Evolutionary conservation across 257 asterid genomes (phyloP), one percentile per base, ranked within the genome.

Genomic region (Solanum dulcamara): DNA sequence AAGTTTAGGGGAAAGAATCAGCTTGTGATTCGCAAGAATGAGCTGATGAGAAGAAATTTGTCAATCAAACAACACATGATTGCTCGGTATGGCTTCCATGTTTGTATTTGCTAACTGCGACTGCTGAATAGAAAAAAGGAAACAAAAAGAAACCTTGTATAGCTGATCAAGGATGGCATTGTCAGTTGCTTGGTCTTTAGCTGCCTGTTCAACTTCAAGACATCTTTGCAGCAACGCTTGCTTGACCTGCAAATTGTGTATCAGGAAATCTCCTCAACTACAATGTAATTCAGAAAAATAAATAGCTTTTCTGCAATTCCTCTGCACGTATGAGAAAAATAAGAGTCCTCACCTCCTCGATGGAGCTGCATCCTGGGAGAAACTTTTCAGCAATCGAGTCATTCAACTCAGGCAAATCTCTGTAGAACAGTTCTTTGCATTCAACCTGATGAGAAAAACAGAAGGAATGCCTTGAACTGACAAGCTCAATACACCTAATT

Each of bases 131-230:
- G 3, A 6, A 67, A 17, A 40, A 40, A 81, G 32, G 13, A 22
- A 81, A 79, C 85, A 30, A 42, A 72, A 84, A 72, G 83, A 48
- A 86, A 96, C 99, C 91, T 92, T 92, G 85, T 90, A 93, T 81
- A 95, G 87, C 89, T 91, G 97, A 88, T 95, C 99, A 83, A 96
- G 92, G 86, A 96, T 96, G 44, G 98, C 99, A 89, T 95, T 95
- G 86, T 96, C 99, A 62, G 98, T 91, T 85, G 98, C 98, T 89
- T 95, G 98, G 87, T 96, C 98, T 90, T 93, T 94, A 84, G 99
- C 98, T 38, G 97, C 90, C 91, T 94, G 94, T 88, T 95, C 99
- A 89, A 94, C 87, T 87, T 96, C 97, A 66, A 91, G 91, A 89
- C 91, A 95, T 74, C 91, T 96, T 85, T 92, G 89, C 88, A 95